Percentiles rank a stretch among this genome's conserved stretches.
phyloP scores from a whole-genome alignment of 2,329 filamentous ascomycete species.

The Aureobasidium pullulans region DNA sequence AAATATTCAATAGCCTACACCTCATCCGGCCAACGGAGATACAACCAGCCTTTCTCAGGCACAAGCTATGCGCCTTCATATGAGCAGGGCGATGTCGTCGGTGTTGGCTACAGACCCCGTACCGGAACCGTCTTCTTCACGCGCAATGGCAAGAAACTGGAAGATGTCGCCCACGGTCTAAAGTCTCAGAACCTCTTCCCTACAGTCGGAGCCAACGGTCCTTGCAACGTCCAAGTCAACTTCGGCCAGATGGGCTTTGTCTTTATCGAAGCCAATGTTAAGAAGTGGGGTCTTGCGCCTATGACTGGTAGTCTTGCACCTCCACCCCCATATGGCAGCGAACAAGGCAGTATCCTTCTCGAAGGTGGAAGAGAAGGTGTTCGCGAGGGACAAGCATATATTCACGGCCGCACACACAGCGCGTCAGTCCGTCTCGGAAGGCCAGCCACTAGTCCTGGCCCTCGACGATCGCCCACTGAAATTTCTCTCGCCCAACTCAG shows the following conservation, averaged over 20 bases:
- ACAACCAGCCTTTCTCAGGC: constrained; percentile 83
- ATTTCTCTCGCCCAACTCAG: constrained; percentile 87
- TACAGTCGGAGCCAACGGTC: constrained; percentile 90
- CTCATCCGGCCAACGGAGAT: constrained; percentile 76
- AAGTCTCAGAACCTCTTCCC: constrained; percentile 98
- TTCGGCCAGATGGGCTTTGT: constrained; percentile 97
- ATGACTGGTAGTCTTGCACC: constrained; percentile 93
- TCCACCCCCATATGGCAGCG: constrained; percentile 91
- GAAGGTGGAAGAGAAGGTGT: constrained; percentile 62
- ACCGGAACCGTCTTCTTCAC: constrained; percentile 97
- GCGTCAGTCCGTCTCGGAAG: constrained; percentile 66
- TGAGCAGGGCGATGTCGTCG: constrained; percentile 91
- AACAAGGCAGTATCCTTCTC: constrained; percentile 91
- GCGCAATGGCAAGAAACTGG: constrained; percentile 92
- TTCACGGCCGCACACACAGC: constrained; percentile 66
- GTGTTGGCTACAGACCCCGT: constrained; percentile 87
- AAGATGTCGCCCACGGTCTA: constrained; percentile 86
- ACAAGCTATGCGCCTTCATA: constrained; percentile 75
- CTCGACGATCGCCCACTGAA: constrained; percentile 84
- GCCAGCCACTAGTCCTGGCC: constrained; percentile 70
- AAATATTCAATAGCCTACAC: constrained; percentile 88
- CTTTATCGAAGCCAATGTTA: constrained; percentile 98
- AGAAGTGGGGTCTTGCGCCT: constrained; percentile 97
- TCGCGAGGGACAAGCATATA: constrained; percentile 47
- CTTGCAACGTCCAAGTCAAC: constrained; percentile 89